Conservation (phyloP, 352 stramenopile species). For the Peronospora farinosa region DNA sequence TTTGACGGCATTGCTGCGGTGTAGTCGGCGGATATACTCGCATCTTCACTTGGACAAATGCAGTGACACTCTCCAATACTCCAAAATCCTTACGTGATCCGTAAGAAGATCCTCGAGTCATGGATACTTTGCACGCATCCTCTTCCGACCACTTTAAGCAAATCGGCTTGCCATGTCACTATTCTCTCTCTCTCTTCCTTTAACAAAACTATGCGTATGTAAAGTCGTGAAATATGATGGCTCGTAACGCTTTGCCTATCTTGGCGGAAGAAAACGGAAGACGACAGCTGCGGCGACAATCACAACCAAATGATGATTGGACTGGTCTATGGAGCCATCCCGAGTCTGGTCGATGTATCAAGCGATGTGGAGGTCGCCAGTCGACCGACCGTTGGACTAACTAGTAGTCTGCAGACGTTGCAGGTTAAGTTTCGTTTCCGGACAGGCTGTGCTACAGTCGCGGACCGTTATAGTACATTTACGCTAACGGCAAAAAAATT, state of each 20-base stretch:
- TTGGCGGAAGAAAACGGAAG: conserved; percentile 5
- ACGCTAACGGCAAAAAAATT: no score
- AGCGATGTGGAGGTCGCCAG: conserved; percentile 30
- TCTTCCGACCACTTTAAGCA: conserved; percentile 7
- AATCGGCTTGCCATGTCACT: conserved; percentile 10
- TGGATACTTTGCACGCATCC: no score
- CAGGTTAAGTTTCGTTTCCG: conserved; percentile 4
- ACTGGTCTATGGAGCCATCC: conserved; percentile 14
- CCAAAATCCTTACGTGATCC: no score
- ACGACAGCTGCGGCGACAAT: conserved; percentile 14
- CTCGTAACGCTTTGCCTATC: conserved; percentile 8
- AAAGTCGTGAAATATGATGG: no score
- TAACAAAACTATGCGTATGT: no score
- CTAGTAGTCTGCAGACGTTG: conserved; percentile 17
- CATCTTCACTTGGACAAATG: no score
- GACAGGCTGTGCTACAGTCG: not conserved
- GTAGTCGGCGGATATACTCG: no score
- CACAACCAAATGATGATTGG: conserved; percentile 28
- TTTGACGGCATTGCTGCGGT: no score
- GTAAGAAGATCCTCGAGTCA: no score
- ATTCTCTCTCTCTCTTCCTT: not conserved
- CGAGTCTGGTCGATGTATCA: conserved; percentile 28
- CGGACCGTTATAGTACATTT: no score
- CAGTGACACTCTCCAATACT: no score
- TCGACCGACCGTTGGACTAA: not conserved